Conservation (phyloP, 140 eudicot species). For the Stevia rebaudiana region DNA sequence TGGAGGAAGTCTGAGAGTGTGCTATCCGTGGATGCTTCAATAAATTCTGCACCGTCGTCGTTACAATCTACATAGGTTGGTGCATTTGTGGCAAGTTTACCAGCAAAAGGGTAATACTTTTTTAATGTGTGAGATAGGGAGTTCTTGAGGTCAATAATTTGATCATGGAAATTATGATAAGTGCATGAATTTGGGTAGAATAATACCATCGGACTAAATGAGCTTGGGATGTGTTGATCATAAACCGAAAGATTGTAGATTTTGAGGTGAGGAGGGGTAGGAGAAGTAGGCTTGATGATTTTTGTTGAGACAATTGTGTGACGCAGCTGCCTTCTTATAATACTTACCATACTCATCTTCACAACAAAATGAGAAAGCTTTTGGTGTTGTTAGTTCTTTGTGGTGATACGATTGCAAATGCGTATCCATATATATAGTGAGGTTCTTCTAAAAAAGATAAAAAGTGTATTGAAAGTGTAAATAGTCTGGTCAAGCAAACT, state of each 20-base stretch:
- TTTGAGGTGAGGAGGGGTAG: constrained; percentile 1
- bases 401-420: no score
- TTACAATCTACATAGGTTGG: not conserved
- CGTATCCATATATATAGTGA: no score
- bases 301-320: constrained; percentile 2
- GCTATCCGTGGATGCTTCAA: not conserved
- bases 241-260: constrained; percentile 2
- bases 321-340: not conserved
- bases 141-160: not conserved
- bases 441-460: no score
- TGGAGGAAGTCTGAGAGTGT: constrained; percentile 1
- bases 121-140: not conserved
- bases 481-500: no score
- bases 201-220: not conserved
- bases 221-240: not conserved
- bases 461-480: no score
- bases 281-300: not conserved
- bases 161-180: not conserved
- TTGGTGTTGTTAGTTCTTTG: not conserved
- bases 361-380: not conserved
- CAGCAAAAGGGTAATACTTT: not conserved
- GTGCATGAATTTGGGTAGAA: not conserved
- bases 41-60: not conserved
- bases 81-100: not conserved
- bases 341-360: not conserved